Base-by-base conservation (phyloP, 2,329 filamentous ascomycete species). In the Lachnellula cervina region DNA sequence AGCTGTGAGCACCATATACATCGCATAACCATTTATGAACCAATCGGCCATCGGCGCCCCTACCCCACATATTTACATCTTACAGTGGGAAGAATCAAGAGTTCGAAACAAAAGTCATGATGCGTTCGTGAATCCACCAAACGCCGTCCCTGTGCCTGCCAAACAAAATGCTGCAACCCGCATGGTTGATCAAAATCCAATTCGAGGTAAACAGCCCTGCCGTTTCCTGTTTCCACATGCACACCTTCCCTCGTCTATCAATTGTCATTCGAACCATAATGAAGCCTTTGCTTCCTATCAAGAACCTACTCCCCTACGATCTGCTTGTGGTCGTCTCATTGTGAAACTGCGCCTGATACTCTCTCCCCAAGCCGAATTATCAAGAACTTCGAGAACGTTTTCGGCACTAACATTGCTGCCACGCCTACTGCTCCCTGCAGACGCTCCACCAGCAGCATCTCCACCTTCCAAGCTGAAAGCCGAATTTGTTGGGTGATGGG, bases 311-410 rank as follows among this genome's bases (percentile, higher is more conserved):
- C 59, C 59, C 52, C 57, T 51, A 58, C 38, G 38, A 8, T 21
- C 19, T 19, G n/a, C 21, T 21, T 55, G 58, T 51, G 74, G 71
- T 60, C 81, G 76, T 65, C 77, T 78, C 66, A 77, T 80, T 52
- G 91, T 96, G 64, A 94, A 90, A 74, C 90, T 96, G 59, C 90
- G 81, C 61, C 91, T 80, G 62, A 97, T 91, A 76, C 89, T 96
- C 73, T 96, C 90, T 51, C 93, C 89, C 93, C 93, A 97, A 16
- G 89, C 87, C 17, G 90, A 94, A 67, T 93, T 89, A 66, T 94
- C 90, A 53, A 97, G 80, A 68, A 94, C 88, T 63, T 91, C 85
- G 70, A 92, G 83, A 63, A 95, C 88, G 66, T 91, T 87, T 48
- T 86, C 82, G 49, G 87, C 85, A 66, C 84, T 90, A 55, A 92